Conservation (phyloP, 768 basidiomycete species). For the Boletus vinaceobasis region DNA sequence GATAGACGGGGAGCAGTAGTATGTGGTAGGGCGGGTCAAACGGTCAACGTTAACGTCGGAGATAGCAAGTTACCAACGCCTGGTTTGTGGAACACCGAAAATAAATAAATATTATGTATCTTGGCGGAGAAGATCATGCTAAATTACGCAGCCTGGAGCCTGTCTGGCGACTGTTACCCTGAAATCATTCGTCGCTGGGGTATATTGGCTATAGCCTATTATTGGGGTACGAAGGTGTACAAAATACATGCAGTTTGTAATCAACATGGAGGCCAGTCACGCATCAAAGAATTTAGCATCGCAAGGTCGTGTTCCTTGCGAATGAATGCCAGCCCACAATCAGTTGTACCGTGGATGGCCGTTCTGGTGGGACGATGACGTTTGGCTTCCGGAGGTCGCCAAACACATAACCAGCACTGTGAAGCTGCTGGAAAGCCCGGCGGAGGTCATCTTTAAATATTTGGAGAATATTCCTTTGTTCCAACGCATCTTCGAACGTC, state of each 20-base stretch:
- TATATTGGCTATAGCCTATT: too few species aligned
- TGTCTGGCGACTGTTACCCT: too few species aligned
- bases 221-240: too few species aligned
- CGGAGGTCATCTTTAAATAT: slow-evolving; percentile 20
- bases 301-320: slow-evolving; percentile 6
- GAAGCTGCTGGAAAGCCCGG: slow-evolving; percentile 20
- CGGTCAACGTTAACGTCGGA: too few species aligned
- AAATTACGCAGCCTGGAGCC: too few species aligned
- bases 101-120: neutral
- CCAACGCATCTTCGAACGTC: neutral
- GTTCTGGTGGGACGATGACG: slow-evolving; percentile 24
- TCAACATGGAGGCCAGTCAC: too few species aligned
- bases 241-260: too few species aligned
- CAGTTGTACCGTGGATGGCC: neutral
- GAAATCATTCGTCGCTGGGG: too few species aligned
- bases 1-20: neutral
- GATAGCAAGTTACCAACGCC: neutral
- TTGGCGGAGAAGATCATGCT: too few species aligned
- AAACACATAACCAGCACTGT: slow-evolving; percentile 32
- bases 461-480: slow-evolving; percentile 2
- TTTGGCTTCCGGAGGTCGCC: slow-evolving; percentile 38
- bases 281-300: slow-evolving; percentile 14
- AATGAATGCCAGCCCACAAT: neutral
- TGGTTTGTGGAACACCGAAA: neutral
- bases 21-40: neutral